These are phyloP conservation scores for Bipolaris oryzae DNA, from an alignment of 2,329 filamentous ascomycete genomes.

Conservation along the genomic window DNA sequence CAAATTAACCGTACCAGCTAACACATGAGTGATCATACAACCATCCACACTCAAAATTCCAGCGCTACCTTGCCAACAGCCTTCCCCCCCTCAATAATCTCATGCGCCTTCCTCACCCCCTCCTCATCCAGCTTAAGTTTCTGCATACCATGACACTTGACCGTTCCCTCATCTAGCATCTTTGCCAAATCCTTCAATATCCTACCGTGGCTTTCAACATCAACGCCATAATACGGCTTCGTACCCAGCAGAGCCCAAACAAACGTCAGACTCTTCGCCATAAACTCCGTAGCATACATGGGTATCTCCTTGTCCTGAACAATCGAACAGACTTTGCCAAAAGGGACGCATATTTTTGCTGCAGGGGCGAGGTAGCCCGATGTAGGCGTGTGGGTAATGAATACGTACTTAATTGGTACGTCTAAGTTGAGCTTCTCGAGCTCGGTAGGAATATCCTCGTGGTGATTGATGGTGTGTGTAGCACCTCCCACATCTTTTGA, in stretches of 20 bases:
- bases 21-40: no score
- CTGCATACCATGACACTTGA: constrained; percentile 10
- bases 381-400: constrained; percentile 12
- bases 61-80: constrained; percentile 7
- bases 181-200: constrained; percentile 3
- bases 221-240: constrained; percentile 10
- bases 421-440: constrained; percentile 4
- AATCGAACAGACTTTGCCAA: constrained; percentile 10
- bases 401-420: constrained; percentile 10
- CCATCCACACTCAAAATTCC: neutral
- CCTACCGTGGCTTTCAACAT: constrained; percentile 5
- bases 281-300: constrained; percentile 15
- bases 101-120: constrained; percentile 11
- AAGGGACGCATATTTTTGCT: constrained; percentile 6
- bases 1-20: no score
- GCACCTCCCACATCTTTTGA: constrained; percentile 10
- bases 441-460: constrained; percentile 4
- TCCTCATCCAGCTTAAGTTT: constrained; percentile 8
- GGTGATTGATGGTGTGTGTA: constrained; percentile 11
- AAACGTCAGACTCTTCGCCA: constrained; percentile 13
- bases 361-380: constrained; percentile 8
- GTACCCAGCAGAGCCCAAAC: constrained; percentile 9
- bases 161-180: constrained; percentile 1
- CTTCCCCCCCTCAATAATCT: constrained; percentile 7
- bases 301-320: constrained; percentile 12